A percentile compares a stretch with the other conserved stretches of the same genome.
These are phyloP conservation scores for Panus rudis DNA, from an alignment of 768 basidiomycete genomes.

Conservation along the genomic window DNA sequence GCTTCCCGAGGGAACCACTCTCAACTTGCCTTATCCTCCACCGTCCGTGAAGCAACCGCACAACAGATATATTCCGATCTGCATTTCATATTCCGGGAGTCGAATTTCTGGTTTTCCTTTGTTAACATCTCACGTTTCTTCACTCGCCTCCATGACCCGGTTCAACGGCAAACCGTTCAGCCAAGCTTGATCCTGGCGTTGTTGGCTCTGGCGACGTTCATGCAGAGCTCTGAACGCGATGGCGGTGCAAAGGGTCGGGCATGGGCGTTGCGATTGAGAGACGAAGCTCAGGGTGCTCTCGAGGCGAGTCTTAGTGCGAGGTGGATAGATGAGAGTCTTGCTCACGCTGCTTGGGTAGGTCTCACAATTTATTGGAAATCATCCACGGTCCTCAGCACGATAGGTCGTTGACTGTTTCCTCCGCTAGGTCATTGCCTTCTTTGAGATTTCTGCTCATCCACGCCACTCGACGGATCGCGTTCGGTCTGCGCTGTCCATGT, in stretches of 20 bases:
- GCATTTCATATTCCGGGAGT: constrained; percentile 54
- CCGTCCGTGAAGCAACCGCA: constrained; percentile 40
- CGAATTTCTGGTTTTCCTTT: constrained; percentile 70
- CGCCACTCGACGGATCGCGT: constrained; percentile 46
- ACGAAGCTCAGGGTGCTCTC: constrained; percentile 62
- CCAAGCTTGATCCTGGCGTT: constrained; percentile 58
- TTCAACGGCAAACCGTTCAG: constrained; percentile 48
- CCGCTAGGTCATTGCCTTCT: constrained; percentile 58
- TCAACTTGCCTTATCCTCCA: constrained; percentile 24
- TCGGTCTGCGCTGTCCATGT: constrained; percentile 48
- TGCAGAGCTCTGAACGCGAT: constrained; percentile 61
- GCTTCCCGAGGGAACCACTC: constrained; percentile 12
- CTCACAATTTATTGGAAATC: background rate
- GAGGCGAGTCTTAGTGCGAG: constrained; percentile 65
- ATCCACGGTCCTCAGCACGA: background rate
- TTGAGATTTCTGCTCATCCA: constrained; percentile 68
- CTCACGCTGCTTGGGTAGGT: constrained; percentile 71
- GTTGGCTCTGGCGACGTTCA: constrained; percentile 60
- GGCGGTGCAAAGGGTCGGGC: constrained; percentile 42
- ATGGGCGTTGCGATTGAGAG: constrained; percentile 52
- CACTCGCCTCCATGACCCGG: constrained; percentile 48
- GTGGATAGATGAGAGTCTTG: constrained; percentile 68
- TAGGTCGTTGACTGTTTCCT: background rate
- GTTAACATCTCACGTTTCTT: constrained; percentile 68
- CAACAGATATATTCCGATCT: constrained; percentile 47